Percentiles rank a stretch among this genome's conserved stretches.
Conservation (phyloP, 192 early-diverging fungal species). For the Coemansia sp. region DNA sequence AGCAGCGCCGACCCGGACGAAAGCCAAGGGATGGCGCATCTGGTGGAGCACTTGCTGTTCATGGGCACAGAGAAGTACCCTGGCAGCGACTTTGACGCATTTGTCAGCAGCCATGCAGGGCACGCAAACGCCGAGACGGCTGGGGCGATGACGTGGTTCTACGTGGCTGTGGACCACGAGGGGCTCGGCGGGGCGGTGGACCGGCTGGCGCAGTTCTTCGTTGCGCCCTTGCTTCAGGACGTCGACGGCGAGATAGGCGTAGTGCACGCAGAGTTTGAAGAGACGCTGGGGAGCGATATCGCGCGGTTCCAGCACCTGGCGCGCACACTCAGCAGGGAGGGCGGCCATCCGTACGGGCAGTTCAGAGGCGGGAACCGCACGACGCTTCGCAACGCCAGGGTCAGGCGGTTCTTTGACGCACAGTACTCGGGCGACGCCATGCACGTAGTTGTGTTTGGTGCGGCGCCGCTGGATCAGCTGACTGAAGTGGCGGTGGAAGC, state of each 20-base stretch:
- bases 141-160: constrained; percentile 19
- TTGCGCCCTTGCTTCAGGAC: constrained; percentile 79
- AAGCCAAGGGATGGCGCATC: constrained; percentile 67
- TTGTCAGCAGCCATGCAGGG: constrained; percentile 25
- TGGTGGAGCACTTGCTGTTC: constrained; percentile 71
- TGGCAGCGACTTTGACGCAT: constrained; percentile 58
- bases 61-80: constrained; percentile 71
- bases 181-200: constrained; percentile 61
- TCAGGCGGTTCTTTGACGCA: constrained; percentile 75
- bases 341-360: constrained; percentile 66
- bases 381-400: constrained; percentile 63
- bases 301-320: neutral
- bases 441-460: constrained; percentile 82
- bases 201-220: constrained; percentile 85
- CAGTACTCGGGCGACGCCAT: constrained; percentile 92
- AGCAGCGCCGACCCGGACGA: constrained; percentile 60
- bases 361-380: constrained; percentile 83
- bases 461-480: constrained; percentile 71
- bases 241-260: constrained; percentile 85
- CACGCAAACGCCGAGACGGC: constrained; percentile 30
- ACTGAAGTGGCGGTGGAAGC: constrained; percentile 69
- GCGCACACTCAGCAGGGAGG: neutral
- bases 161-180: constrained; percentile 32
- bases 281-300: neutral
- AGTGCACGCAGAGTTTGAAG: constrained; percentile 87